Evolutionary conservation across 2,329 filamentous ascomycete genomes (phyloP).

Genomic region (Tolypocladium pustulatum): DNA sequence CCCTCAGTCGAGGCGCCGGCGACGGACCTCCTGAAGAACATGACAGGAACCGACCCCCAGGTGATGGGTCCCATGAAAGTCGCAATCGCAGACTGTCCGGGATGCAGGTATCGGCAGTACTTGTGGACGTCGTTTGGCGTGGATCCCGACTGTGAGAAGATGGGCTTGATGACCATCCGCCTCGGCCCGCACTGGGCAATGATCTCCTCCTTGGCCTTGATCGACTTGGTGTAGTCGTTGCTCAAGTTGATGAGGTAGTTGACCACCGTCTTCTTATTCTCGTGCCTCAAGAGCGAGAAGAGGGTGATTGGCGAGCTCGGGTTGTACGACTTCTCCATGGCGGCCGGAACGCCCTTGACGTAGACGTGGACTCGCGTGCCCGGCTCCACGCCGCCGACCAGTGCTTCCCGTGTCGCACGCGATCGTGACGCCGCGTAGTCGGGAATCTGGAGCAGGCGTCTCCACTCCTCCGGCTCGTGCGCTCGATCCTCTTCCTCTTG

Average conservation of each 20-base stretch:
- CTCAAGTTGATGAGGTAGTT: conserved; percentile 85
- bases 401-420: conserved; percentile 65
- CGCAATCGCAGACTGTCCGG: conserved; percentile 79
- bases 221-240: conserved; percentile 61
- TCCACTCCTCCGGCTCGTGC: conserved; percentile 85
- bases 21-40: conserved; percentile 67
- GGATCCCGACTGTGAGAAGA: conserved; percentile 81
- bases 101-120: conserved; percentile 84
- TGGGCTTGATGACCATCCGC: conserved; percentile 75
- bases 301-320: conserved; percentile 53
- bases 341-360: conserved; percentile 42
- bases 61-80: conserved; percentile 83
- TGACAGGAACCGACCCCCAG: conserved; percentile 82
- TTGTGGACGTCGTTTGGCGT: conserved; percentile 97
- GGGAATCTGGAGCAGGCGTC: conserved; percentile 71
- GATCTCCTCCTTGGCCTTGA: conserved; percentile 87
- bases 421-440: conserved; percentile 82
- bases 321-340: conserved; percentile 35
- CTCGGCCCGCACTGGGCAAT: conserved; percentile 86
- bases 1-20: conserved; percentile 31
- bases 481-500: conserved; percentile 78
- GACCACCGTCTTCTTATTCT: conserved; percentile 84
- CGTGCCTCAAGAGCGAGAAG: conserved; percentile 83
- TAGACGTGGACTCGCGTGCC: conserved; percentile 78
- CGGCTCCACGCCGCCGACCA: conserved; percentile 76